A percentile compares a stretch with the other conserved stretches of the same genome.
These are phyloP conservation scores for Pythium brachiatum DNA, from an alignment of 352 stramenopile genomes.

Conservation along the genomic window DNA sequence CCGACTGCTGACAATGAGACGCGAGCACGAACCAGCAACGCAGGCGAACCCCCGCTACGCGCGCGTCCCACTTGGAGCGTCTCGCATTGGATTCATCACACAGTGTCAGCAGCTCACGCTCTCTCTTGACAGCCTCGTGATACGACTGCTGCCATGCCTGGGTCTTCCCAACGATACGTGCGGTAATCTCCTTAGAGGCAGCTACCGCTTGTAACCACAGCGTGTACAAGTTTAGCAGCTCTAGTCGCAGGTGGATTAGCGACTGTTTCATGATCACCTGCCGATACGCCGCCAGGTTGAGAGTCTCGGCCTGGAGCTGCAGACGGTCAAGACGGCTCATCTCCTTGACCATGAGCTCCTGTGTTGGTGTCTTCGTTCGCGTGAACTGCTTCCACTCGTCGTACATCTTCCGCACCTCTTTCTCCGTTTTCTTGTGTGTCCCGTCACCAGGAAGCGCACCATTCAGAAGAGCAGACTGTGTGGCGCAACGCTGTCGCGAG, in stretches of 20 bases:
- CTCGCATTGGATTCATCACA: neutral
- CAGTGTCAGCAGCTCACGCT: slow-evolving; percentile 18
- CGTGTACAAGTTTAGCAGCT: neutral
- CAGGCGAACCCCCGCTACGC: neutral
- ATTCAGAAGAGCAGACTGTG: neutral
- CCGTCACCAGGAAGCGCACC: neutral
- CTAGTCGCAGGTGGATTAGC: slow-evolving; percentile 17
- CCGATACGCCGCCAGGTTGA: slow-evolving; percentile 13
- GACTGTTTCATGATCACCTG: slow-evolving; percentile 29
- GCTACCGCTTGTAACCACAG: neutral
- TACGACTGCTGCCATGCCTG: neutral
- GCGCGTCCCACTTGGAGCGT: neutral
- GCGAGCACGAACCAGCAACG: neutral
- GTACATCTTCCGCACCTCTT: neutral
- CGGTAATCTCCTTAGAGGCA: neutral
- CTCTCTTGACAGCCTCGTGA: neutral
- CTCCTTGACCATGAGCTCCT: slow-evolving; percentile 10
- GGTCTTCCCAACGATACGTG: neutral
- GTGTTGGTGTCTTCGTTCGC: slow-evolving; percentile 6
- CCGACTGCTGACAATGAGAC: neutral
- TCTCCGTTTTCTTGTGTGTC: neutral
- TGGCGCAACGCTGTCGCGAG: neutral
- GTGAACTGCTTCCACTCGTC: neutral
- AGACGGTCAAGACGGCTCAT: slow-evolving; percentile 5
- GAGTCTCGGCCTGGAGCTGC: neutral